Base-by-base conservation (phyloP, 1,284 basidiomycete genomes). In the Leccinum pachyderme region DNA sequence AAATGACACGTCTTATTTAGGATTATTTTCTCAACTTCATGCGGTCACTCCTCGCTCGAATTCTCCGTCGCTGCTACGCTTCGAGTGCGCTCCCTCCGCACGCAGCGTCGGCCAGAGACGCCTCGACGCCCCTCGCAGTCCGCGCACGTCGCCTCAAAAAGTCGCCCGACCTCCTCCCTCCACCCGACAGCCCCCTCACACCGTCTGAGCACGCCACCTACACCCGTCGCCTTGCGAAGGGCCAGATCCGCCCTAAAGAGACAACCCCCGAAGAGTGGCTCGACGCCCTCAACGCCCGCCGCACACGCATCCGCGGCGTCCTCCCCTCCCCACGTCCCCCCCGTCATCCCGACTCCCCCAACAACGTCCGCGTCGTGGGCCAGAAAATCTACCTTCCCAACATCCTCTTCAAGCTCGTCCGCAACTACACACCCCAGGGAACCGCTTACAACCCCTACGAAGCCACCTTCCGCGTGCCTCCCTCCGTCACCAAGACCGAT, bases 361-460 rank as follows among this genome's bases (percentile, higher is more conserved):
- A 77, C 22, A 53, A 72, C 77, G 46, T 73, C 13, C 73, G 80
- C 56, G 80, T 93, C 48, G 78, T 92, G 52, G 95, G 92, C 47
- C 83, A 89, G 65, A 84, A 86, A 61, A 80, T 95, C 45, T 98
- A 92, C 74, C 83, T 98, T 44, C 95, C 95, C 46, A 97, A 97
- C 72, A 80, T 91, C 64, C 73, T 89, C 59, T 86, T 97, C 72
- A 82, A 84, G 54, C 79, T 98, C 53, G 86, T 96, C 46, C 86
- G 91, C 39, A 98, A 98, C 73, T 74, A 87, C 65, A 95, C 93
- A 0, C 84, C 81, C 0, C 73, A 76, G 2, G 91, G 89, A 0
- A 74, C 91, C 64, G 78, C 91, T 5, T 98, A 98, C 79, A 96
- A 98, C 63, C 91, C 94, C 2, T 95, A 88, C 76, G 89, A 94